Percentiles rank a stretch among this genome's conserved stretches.
Conservation (phyloP, 2,329 filamentous ascomycete species). For the Pezicula neosporulosa region DNA sequence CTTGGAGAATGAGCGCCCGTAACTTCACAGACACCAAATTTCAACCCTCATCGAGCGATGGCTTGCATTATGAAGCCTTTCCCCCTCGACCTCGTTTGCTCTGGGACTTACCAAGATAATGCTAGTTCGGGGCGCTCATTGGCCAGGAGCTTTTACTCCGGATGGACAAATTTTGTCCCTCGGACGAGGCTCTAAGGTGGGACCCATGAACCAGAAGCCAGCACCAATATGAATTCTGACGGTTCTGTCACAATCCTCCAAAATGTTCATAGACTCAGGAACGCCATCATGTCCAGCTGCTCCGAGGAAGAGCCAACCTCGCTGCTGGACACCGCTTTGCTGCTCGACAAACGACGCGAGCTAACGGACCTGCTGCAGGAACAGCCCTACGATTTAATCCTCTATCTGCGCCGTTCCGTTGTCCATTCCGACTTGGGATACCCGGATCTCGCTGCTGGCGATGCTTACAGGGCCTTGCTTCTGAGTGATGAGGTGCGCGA, state of each 20-base stretch:
- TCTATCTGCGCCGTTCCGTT: constrained; percentile 66
- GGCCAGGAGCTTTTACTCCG: constrained; percentile 15
- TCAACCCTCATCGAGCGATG: too few species aligned
- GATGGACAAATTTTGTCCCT: not conserved
- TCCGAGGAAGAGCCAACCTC: constrained; percentile 19
- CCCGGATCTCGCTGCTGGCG: constrained; percentile 83
- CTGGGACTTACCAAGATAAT: not conserved
- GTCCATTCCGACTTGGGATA: constrained; percentile 75
- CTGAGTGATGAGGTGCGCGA: constrained; percentile 77
- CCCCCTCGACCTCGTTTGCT: too few species aligned
- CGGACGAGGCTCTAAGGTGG: not conserved
- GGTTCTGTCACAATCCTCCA: not conserved
- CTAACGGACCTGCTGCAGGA: constrained; percentile 52
- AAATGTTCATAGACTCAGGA: not conserved
- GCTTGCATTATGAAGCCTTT: too few species aligned
- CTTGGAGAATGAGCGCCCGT: too few species aligned
- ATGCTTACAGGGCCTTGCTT: constrained; percentile 87
- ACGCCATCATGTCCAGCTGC: constrained; percentile 5
- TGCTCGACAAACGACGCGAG: constrained; percentile 51
- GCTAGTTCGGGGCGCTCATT: constrained; percentile 24
- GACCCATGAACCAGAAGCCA: not conserved
- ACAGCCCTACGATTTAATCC: constrained; percentile 57
- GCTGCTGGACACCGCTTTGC: constrained; percentile 18
- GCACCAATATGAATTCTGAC: not conserved
- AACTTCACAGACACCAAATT: too few species aligned